Conservation (phyloP, 768 basidiomycete species). For the Phallus indusiatus region DNA sequence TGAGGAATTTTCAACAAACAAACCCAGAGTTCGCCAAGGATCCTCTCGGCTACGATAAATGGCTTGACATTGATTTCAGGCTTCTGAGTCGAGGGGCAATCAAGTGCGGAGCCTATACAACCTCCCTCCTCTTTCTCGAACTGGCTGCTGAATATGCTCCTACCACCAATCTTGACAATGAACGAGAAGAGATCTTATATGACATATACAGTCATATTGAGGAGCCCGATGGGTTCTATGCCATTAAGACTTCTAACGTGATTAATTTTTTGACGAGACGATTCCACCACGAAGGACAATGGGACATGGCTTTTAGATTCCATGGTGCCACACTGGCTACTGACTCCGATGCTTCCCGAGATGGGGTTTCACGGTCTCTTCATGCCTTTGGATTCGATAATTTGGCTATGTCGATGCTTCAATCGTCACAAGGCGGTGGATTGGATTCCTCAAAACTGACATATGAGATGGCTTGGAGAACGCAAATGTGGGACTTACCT, state of each 20-base stretch:
- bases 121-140: constrained; percentile 84
- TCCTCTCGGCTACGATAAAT: constrained; percentile 48
- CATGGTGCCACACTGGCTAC: constrained; percentile 81
- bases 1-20: constrained; percentile 54
- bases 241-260: constrained; percentile 73
- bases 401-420: constrained; percentile 67
- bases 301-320: constrained; percentile 84
- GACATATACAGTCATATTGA: constrained; percentile 93
- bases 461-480: constrained; percentile 88
- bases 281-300: constrained; percentile 88
- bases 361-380: constrained; percentile 69
- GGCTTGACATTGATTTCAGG: constrained; percentile 71
- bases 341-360: constrained; percentile 29
- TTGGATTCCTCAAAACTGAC: constrained; percentile 36
- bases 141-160: constrained; percentile 48
- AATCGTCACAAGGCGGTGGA: constrained; percentile 22
- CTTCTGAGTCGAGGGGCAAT: constrained; percentile 68
- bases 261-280: constrained; percentile 71
- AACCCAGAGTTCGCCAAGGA: constrained; percentile 27
- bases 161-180: constrained; percentile 17
- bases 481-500: constrained; percentile 92
- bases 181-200: constrained; percentile 66
- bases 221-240: constrained; percentile 98
- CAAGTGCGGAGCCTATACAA: constrained; percentile 75
- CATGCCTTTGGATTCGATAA: constrained; percentile 86